These are phyloP conservation scores for Coemansia sp. DNA, from an alignment of 192 early-diverging fungal genomes.

Conservation along the genomic window DNA sequence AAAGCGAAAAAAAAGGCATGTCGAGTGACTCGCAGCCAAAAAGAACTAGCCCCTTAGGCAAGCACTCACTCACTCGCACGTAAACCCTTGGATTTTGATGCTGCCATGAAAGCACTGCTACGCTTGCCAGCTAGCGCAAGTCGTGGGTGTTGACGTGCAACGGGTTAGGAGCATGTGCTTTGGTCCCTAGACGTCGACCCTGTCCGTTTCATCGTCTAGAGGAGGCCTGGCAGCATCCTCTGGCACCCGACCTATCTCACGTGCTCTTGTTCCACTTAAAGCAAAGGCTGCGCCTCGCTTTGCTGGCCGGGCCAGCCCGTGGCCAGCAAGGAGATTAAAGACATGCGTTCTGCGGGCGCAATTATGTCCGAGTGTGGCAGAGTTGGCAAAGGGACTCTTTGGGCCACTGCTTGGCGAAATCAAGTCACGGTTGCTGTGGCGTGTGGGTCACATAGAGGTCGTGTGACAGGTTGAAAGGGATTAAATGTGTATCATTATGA, in stretches of 20 bases:
- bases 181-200: background rate
- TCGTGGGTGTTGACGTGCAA: background rate
- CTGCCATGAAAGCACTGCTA: background rate
- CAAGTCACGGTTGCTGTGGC: background rate
- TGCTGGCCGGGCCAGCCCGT: background rate
- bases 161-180: background rate
- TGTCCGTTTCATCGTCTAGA: background rate
- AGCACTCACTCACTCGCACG: background rate
- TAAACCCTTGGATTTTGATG: background rate
- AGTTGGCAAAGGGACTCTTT: background rate
- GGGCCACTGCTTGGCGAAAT: background rate
- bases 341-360: background rate
- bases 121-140: background rate
- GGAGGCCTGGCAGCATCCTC: background rate
- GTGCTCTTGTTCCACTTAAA: background rate
- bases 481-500: background rate
- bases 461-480: background rate
- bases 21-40: background rate
- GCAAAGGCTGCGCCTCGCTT: background rate
- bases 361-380: background rate
- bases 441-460: background rate
- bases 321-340: background rate
- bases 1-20: constrained; percentile 10
- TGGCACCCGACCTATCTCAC: background rate
- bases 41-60: background rate